Conservation (phyloP, 2,329 filamentous ascomycete species). For the Aspergillus sp. region DNA sequence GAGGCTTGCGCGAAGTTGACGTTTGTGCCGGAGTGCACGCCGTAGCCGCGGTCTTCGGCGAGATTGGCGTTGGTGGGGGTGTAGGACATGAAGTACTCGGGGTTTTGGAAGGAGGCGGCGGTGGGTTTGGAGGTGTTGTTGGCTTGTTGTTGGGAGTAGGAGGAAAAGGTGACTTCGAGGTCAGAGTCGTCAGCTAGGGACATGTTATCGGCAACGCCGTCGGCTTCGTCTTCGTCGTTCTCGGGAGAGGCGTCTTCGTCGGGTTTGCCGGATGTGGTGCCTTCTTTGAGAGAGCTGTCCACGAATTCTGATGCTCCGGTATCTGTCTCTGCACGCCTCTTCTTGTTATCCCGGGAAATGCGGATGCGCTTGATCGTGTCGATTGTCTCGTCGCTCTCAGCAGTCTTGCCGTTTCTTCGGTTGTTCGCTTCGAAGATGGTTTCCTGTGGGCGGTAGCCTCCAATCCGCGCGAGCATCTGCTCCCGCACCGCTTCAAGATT, state of each 20-base stretch:
- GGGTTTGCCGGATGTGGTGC: constrained; percentile 16
- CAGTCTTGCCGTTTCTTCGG: constrained; percentile 58
- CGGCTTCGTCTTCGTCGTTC: constrained; percentile 34
- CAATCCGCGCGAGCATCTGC: constrained; percentile 81
- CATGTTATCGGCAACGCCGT: constrained; percentile 41
- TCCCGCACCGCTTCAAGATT: constrained; percentile 65
- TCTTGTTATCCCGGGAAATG: constrained; percentile 36
- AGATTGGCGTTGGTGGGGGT: constrained; percentile 71
- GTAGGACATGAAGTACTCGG: constrained; percentile 95
- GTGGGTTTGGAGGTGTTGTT: constrained; percentile 49
- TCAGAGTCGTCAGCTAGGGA: constrained; percentile 56
- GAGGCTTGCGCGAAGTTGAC: constrained; percentile 81
- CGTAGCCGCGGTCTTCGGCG: constrained; percentile 86
- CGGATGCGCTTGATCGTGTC: constrained; percentile 42
- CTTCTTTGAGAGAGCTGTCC: constrained; percentile 9
- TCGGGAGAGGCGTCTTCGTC: constrained; percentile 28
- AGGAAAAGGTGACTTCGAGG: constrained; percentile 64
- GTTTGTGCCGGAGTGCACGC: constrained; percentile 73
- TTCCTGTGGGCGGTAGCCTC: constrained; percentile 80
- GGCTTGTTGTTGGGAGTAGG: constrained; percentile 47
- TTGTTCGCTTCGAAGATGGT: constrained; percentile 95
- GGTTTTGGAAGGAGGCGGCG: constrained; percentile 62
- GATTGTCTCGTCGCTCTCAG: constrained; percentile 62
- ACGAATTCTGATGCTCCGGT: constrained; percentile 17
- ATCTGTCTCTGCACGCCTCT: constrained; percentile 28